Evolutionary conservation across 495 filamentous ascomycete species (phyloP).

Genomic region (Niebla homalea): DNA sequence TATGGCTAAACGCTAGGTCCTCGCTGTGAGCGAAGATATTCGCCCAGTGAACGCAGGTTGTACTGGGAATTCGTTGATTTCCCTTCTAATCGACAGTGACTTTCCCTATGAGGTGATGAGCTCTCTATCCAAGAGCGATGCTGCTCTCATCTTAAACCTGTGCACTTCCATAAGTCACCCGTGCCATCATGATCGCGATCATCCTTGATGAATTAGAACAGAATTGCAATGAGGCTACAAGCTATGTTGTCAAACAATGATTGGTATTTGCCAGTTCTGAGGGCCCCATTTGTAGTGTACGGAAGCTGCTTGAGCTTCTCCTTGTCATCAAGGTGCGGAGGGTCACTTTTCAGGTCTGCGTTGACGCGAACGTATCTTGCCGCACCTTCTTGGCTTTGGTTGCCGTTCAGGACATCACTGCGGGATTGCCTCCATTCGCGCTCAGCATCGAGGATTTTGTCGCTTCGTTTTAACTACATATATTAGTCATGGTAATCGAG

Average conservation of each 20-base stretch:
- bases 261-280: conserved; percentile 1
- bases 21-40: conserved; percentile 7
- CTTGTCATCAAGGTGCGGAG: conserved; percentile 19
- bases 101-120: background rate
- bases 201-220: conserved; percentile 18
- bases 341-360: conserved; percentile 6
- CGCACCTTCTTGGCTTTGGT: background rate
- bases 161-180: conserved; percentile 3
- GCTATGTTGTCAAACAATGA: conserved; percentile 11
- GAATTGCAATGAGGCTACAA: conserved; percentile 15
- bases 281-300: background rate
- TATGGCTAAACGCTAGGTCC: conserved; percentile 8
- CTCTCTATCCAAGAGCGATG: background rate
- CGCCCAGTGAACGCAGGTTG: conserved; percentile 12
- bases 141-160: conserved; percentile 1
- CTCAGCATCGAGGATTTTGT: conserved; percentile 16
- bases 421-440: conserved; percentile 10
- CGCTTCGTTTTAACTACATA: conserved; percentile 11
- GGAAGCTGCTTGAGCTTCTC: conserved; percentile 10
- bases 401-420: conserved; percentile 1
- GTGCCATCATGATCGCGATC: background rate
- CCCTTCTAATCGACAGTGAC: conserved; percentile 10
- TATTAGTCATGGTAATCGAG: background rate
- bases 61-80: background rate
- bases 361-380: conserved; percentile 16